Percentiles rank a stretch among this genome's conserved stretches.
Evolutionary conservation across 2,329 filamentous ascomycete species (phyloP).

Genomic region (Xylariaceae sp.): DNA sequence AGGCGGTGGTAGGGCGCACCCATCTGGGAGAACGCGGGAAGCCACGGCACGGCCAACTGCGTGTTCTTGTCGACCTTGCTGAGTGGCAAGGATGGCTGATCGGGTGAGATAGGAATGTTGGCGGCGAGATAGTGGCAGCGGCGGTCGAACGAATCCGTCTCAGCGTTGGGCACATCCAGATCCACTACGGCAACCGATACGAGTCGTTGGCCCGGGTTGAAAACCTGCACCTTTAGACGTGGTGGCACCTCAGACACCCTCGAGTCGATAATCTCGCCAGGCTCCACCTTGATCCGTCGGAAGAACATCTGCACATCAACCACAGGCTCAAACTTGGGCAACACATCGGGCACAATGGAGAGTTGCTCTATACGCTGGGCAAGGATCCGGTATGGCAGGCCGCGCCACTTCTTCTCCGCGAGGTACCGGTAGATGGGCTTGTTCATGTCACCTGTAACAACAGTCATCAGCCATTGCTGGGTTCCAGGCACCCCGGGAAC

Average conservation of each 20-base stretch:
- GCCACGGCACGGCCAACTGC: slow-evolving; percentile 73
- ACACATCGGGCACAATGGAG: slow-evolving; percentile 79
- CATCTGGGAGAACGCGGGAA: slow-evolving; percentile 82
- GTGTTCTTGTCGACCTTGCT: slow-evolving; percentile 51
- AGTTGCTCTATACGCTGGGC: slow-evolving; percentile 83
- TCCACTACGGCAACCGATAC: slow-evolving; percentile 84
- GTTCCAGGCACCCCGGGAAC: too few species aligned
- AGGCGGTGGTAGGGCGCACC: slow-evolving; percentile 88
- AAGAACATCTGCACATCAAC: slow-evolving; percentile 82
- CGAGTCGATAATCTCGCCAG: slow-evolving; percentile 75
- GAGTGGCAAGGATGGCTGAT: slow-evolving; percentile 59
- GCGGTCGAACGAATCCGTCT: slow-evolving; percentile 68
- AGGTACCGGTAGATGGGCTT: slow-evolving; percentile 94
- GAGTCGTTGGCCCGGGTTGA: slow-evolving; percentile 73
- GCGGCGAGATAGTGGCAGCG: slow-evolving; percentile 83
- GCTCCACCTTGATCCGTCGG: slow-evolving; percentile 60
- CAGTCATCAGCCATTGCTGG: slow-evolving; percentile 21
- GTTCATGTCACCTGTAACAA: slow-evolving; percentile 75
- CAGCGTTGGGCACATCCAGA: slow-evolving; percentile 78
- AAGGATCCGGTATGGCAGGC: slow-evolving; percentile 72
- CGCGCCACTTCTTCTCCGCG: slow-evolving; percentile 80
- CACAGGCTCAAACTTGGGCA: slow-evolving; percentile 71
- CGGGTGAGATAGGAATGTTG: slow-evolving; percentile 50
- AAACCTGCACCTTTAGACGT: slow-evolving; percentile 76
- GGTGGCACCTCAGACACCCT: slow-evolving; percentile 67